Conservation (phyloP, 148 eudicot genomes). For the Camellia lanceoleosa region DNA sequence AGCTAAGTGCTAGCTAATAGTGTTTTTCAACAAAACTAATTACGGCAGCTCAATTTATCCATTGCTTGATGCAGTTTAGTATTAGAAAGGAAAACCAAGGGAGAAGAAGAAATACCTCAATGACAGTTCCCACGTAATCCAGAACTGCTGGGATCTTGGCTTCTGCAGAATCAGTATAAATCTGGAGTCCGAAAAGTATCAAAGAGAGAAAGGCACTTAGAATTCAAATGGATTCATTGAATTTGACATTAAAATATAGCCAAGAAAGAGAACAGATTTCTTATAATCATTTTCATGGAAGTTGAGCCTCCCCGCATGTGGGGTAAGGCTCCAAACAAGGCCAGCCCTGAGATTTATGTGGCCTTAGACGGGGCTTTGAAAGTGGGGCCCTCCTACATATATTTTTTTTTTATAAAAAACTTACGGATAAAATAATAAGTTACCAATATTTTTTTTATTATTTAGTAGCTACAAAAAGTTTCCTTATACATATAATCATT, state of each 20-base stretch:
- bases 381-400: no score
- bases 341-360: no score
- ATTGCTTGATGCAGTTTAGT: background rate
- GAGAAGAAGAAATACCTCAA: slow-evolving; percentile 53
- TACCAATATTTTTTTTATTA: no score
- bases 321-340: no score
- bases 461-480: no score
- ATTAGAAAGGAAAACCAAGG: slow-evolving; percentile 12
- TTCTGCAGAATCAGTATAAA: slow-evolving; percentile 91
- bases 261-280: background rate
- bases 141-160: slow-evolving; percentile 93
- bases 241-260: background rate
- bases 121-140: slow-evolving; percentile 81
- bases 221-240: background rate
- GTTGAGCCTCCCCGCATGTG: background rate
- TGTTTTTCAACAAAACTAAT: background rate
- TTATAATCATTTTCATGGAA: background rate
- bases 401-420: no score
- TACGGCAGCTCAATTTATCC: background rate
- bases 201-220: background rate
- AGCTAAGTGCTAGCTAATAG: no score
- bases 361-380: no score
- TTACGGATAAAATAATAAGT: no score
- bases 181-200: slow-evolving; percentile 41
- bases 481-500: no score